Evolutionary conservation across 805 yeast species (phyloP).

Genomic region (Myxozyma sirexii): DNA sequence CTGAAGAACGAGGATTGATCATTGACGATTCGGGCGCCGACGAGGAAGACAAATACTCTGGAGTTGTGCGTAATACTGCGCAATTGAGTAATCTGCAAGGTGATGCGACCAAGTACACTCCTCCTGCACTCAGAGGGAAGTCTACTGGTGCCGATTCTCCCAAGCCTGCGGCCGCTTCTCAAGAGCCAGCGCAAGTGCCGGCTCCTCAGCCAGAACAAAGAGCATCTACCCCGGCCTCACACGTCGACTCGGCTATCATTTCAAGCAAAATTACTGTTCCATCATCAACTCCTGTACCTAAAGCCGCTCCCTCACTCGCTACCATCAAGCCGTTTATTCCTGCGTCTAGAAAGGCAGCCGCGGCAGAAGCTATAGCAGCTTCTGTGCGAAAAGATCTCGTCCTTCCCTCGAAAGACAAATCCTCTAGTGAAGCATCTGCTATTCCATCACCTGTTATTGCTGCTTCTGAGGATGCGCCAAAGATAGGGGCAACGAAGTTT

Average conservation of each 20-base stretch:
- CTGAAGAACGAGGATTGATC: constrained; percentile 81
- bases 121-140: constrained; percentile 22
- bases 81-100: constrained; percentile 14
- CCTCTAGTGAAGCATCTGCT: background rate
- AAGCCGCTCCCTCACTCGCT: background rate
- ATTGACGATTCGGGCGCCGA: constrained; percentile 86
- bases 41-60: constrained; percentile 95
- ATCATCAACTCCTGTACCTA: background rate
- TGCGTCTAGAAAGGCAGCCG: constrained; percentile 6
- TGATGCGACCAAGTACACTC: constrained; percentile 15
- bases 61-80: constrained; percentile 62
- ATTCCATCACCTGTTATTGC: background rate
- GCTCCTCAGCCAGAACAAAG: constrained; percentile 23
- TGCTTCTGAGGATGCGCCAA: background rate
- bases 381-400: constrained; percentile 3
- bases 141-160: constrained; percentile 5
- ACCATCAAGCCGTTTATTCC: constrained; percentile 1
- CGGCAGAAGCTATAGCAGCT: constrained; percentile 10
- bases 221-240: constrained; percentile 28
- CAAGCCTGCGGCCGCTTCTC: background rate
- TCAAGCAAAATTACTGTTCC: constrained; percentile 16
- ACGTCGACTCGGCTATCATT: constrained; percentile 28
- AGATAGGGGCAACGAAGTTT: background rate
- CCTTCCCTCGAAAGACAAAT: background rate
- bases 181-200: constrained; percentile 8